Evolutionary conservation across 2,329 filamentous ascomycete genomes (phyloP), one percentile per base, ranked within the genome.

Genomic region (Fusarium palustre): DNA sequence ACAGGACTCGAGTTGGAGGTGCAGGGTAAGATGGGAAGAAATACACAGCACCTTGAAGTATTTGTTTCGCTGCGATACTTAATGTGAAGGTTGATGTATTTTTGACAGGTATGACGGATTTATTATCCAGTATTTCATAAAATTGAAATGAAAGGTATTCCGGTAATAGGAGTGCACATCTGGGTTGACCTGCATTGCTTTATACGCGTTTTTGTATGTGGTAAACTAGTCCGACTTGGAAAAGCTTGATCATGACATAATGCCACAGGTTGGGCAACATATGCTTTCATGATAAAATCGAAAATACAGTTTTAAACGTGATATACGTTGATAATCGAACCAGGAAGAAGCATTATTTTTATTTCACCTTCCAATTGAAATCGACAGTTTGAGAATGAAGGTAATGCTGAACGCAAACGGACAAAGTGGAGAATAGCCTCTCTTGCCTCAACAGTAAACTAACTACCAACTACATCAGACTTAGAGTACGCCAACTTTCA

Each of bases 391-490:
- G 22, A 55, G 34, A 42, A 41, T 33, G 60, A 41, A 54, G 47
- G 55, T 42, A 22, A 22, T 22, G 12, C 9, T 64, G 36, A 49
- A 52, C 45, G 62, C 61, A 65, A 65, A 65, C 47, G 49, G 60
- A 33, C n/a, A 48, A 65, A 66, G 62, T 65, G 62, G 62, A 53
- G 42, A 55, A 49, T 24, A 13, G 20, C 30, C 24, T 48, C 24
- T 48, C 41, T 18, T 59, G 41, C 42, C 47, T 52, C 24, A 30
- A 41, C 7, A 22, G 48, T 39, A 39, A 13, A 30, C 34, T 49
- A 2, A 39, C 22, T 34, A 7, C 18, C 18, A 50, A 28, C 48
- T 11, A 39, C 48, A 39, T 20, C 48, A 50, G 16, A 49, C 22
- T 36, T 50, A n/a, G 18, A 39, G 13, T 22, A 22, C 15, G 13